These are phyloP conservation scores for Manihot esculenta DNA, from an alignment of 441 rosid genomes.

Conservation along the genomic window DNA sequence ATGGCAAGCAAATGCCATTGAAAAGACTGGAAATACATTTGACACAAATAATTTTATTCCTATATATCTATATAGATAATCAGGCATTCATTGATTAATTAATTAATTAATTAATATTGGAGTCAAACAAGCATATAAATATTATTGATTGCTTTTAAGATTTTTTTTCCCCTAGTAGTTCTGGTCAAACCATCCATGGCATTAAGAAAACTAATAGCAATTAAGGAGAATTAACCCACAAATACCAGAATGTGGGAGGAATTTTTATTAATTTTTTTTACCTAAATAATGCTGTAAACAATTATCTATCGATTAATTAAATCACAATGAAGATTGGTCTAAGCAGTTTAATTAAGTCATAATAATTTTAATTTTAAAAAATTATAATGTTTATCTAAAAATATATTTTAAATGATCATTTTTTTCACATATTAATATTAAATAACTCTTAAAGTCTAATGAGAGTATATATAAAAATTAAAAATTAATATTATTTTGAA, in stretches of 20 bases:
- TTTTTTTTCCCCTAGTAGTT: not conserved
- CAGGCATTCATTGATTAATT: not conserved
- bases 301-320: not conserved
- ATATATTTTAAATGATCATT: no score
- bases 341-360: no score
- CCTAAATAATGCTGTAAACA: not conserved
- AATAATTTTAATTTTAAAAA: no score
- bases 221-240: not conserved
- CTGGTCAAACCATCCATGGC: conserved; percentile 9
- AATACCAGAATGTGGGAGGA: conserved; percentile 23
- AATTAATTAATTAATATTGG: not conserved
- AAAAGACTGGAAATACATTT: not conserved
- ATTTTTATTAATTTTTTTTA: conserved; percentile 8
- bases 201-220: conserved; percentile 4
- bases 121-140: conserved; percentile 17
- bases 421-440: no score
- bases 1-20: not conserved
- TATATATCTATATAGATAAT: not conserved
- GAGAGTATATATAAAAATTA: no score
- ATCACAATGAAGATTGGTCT: no score
- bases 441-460: no score
- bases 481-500: no score
- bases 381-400: no score
- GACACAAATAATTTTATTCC: not conserved
- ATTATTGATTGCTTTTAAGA: not conserved